Conservation (phyloP, 768 basidiomycete genomes). For the Mrakia gelida region DNA sequence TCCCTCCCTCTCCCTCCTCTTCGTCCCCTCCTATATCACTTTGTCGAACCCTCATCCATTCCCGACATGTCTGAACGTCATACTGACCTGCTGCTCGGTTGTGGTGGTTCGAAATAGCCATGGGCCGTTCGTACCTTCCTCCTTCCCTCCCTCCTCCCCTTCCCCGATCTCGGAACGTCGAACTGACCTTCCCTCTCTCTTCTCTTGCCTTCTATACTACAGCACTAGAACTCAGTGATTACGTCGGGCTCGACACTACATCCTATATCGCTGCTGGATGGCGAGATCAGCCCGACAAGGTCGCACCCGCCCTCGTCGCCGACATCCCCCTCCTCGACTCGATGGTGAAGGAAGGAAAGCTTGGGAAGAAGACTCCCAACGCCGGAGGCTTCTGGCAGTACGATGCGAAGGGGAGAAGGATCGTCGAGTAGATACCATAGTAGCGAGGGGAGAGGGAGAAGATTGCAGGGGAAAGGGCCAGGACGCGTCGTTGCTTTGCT, state of each 20-base stretch:
- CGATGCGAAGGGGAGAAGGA: not conserved
- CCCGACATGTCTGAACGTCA: too few species aligned
- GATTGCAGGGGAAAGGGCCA: too few species aligned
- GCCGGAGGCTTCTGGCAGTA: conserved; percentile 46
- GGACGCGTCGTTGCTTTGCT: too few species aligned
- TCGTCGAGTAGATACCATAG: not conserved
- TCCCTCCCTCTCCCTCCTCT: too few species aligned
- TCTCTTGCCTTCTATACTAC: not conserved
- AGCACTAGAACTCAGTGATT: conserved; percentile 43
- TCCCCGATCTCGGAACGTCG: not conserved
- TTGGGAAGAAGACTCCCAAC: conserved; percentile 45
- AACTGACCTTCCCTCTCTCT: not conserved
- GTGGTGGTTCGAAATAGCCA: too few species aligned
- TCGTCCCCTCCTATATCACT: too few species aligned
- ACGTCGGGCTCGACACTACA: conserved; percentile 48
- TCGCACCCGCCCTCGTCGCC: not conserved
- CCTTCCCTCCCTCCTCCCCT: not conserved
- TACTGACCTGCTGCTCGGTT: too few species aligned
- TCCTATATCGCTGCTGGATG: conserved; percentile 47
- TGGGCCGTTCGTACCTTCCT: too few species aligned
- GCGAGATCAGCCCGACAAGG: conserved; percentile 34
- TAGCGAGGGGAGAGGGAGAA: too few species aligned
- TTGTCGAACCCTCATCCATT: too few species aligned
- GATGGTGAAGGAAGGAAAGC: conserved; percentile 46
- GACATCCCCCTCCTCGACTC: conserved; percentile 42